Percentiles rank a stretch among this genome's conserved stretches.
Evolutionary conservation across 2,329 filamentous ascomycete genomes (phyloP).

Genomic region (Arthroderma sp.): DNA sequence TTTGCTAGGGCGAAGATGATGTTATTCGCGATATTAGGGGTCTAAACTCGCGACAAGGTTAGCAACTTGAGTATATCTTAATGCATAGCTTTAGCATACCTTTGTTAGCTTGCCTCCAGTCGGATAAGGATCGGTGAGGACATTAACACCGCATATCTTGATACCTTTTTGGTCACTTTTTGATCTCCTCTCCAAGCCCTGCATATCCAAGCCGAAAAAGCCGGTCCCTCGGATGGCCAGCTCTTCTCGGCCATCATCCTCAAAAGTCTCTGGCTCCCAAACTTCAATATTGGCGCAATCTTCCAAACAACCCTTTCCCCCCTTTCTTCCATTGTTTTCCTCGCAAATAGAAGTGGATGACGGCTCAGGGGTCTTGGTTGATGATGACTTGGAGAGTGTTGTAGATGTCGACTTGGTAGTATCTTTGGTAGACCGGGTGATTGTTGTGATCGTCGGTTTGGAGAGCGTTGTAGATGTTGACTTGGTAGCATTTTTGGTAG

Average conservation of each 20-base stretch:
- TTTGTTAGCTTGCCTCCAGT: background rate
- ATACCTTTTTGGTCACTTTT: background rate
- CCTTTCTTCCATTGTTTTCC: background rate
- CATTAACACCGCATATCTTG: background rate
- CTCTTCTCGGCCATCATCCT: background rate
- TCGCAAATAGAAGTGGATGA: background rate
- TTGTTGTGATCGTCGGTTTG: too few relatives aligned
- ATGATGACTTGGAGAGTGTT: too few relatives aligned
- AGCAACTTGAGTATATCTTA: too few relatives aligned
- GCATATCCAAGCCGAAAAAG: background rate
- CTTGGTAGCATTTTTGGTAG: too few relatives aligned
- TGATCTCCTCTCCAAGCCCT: background rate
- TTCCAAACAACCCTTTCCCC: background rate
- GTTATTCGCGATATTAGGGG: background rate
- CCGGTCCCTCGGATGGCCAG: background rate
- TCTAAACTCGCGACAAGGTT: background rate
- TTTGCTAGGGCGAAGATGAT: background rate
- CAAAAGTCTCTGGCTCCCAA: background rate
- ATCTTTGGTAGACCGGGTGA: too few relatives aligned
- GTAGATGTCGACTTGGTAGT: too few relatives aligned
- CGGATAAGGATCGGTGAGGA: background rate
- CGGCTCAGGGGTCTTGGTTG: background rate
- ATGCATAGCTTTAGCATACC: too few relatives aligned
- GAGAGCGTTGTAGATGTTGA: too few relatives aligned
- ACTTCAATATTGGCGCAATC: background rate